phyloP scores from a whole-genome alignment of 805 yeast genomes.

The Aciculoconidium aculeatum region DNA sequence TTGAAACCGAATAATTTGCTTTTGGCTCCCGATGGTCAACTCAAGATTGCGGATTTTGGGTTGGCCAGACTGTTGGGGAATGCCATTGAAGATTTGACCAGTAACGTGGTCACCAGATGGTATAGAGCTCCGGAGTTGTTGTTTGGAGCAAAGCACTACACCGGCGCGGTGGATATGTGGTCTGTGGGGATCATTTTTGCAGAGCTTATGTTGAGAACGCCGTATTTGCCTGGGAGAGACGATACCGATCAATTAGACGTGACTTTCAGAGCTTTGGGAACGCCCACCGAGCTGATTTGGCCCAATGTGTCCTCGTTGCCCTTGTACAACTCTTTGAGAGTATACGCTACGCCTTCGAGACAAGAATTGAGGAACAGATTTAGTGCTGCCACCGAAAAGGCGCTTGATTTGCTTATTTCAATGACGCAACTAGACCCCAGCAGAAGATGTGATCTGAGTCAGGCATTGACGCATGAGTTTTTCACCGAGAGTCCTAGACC shows the following conservation, averaged over 20 bases:
- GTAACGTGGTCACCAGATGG: constrained; percentile 97
- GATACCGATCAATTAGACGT: constrained; percentile 87
- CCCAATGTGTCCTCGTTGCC: constrained; percentile 82
- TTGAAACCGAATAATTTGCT: constrained; percentile 88
- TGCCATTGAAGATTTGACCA: constrained; percentile 69
- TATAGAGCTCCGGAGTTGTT: constrained; percentile 72
- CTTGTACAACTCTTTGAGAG: constrained; percentile 61
- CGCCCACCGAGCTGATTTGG: constrained; percentile 92
- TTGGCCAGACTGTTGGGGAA: constrained; percentile 80
- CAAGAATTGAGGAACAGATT: constrained; percentile 77
- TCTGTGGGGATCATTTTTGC: constrained; percentile 70
- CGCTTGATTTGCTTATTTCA: constrained; percentile 66
- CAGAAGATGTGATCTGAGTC: constrained; percentile 58
- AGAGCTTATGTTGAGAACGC: constrained; percentile 89
- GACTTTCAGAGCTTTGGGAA: constrained; percentile 93
- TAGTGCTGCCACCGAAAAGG: constrained; percentile 84
- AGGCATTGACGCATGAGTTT: constrained; percentile 60
- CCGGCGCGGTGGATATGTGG: constrained; percentile 42
- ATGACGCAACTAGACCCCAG: constrained; percentile 76
- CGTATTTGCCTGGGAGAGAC: constrained; percentile 89
- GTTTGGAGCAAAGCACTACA: constrained; percentile 41
- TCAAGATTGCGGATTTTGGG: constrained; percentile 97
- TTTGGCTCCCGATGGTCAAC: constrained; percentile 78
- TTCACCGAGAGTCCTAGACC: constrained; percentile 73
- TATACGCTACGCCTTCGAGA: constrained; percentile 79